Evolutionary conservation across 2,329 filamentous ascomycete species (phyloP).

Genomic region (Xylariaceae sp.): DNA sequence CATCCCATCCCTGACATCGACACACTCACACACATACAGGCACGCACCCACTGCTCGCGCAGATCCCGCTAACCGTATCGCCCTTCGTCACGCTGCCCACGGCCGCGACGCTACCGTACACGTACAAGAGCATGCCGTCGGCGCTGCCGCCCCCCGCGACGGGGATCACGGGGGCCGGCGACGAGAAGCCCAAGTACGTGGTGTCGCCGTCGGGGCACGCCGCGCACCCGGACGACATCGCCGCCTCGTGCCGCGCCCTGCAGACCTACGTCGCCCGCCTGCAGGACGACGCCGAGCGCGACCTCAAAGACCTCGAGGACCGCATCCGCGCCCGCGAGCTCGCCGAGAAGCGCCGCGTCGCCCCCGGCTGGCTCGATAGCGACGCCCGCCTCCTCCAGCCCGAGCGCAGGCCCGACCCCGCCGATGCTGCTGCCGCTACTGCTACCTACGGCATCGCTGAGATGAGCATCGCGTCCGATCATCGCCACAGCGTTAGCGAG

Average conservation of each 20-base stretch:
- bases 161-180: constrained; percentile 46
- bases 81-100: constrained; percentile 91
- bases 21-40: too few species aligned
- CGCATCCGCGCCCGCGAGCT: constrained; percentile 66
- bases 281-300: constrained; percentile 66
- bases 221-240: constrained; percentile 84
- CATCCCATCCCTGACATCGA: constrained; percentile 3
- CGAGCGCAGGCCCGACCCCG: constrained; percentile 50
- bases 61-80: constrained; percentile 90
- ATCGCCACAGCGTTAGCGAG: constrained; percentile 36
- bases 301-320: constrained; percentile 72
- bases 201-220: constrained; percentile 77
- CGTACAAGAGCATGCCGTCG: constrained; percentile 87
- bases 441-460: constrained; percentile 31
- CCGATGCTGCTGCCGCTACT: constrained; percentile 24
- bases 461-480: constrained; percentile 33
- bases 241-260: constrained; percentile 77
- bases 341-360: constrained; percentile 77
- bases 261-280: constrained; percentile 73
- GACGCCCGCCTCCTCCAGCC: constrained; percentile 71
- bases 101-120: constrained; percentile 90
- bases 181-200: constrained; percentile 70
- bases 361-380: constrained; percentile 80
- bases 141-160: constrained; percentile 76
- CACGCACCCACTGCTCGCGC: constrained; percentile 84